Base-by-base conservation (phyloP, 441 rosid species). In the Erysimum pusillum region DNA sequence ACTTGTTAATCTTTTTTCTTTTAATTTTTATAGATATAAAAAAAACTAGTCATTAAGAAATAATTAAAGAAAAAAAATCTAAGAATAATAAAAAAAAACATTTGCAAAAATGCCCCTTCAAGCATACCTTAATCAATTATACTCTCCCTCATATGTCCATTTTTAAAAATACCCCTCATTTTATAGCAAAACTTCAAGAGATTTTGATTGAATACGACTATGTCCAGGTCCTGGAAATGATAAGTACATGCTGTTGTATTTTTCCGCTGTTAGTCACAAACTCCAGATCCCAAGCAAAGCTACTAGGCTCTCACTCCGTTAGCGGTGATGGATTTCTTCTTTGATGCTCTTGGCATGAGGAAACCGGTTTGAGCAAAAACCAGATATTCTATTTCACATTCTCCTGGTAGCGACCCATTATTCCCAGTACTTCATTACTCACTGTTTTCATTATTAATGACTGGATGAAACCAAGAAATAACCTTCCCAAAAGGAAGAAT, bases 301-400 rank as follows among this genome's bases (percentile, higher is more conserved):
- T 41, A 44, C 57, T 54, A 56, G 34, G 73, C 64, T 63, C 48
- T 67, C 67, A 17, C 53, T 58, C 52, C 6, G 14, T 18, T 7
- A 13, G 67, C 28, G 13, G 34, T 17, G 41, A 36, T 56, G 52
- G 67, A 66, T 66, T 66, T 15, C 25, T 60, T 46, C 12, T 36
- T 61, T 39, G 63, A 63, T 39, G 76, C 35, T 63, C 69, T 28
- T 73, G 63, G 54, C 53, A 2, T 73, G 57, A 18, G 38, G 63
- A 41, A 49, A 69, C 62, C 2, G 28, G 67, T 59, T 38, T 48
- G 67, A 39, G 25, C 61, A 36, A 66, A 75, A 74, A 75, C 42
- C 20, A 75, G 12, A 6, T 46, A 44, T 74, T 32, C 38, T n/a
- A 11, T 13, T 7, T 56, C 39, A 56, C 42, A 39, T 38, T 7